These are phyloP conservation scores for Colletotrichum cuscutae DNA, from an alignment of 2,329 filamentous ascomycete species.

Conservation along the genomic window DNA sequence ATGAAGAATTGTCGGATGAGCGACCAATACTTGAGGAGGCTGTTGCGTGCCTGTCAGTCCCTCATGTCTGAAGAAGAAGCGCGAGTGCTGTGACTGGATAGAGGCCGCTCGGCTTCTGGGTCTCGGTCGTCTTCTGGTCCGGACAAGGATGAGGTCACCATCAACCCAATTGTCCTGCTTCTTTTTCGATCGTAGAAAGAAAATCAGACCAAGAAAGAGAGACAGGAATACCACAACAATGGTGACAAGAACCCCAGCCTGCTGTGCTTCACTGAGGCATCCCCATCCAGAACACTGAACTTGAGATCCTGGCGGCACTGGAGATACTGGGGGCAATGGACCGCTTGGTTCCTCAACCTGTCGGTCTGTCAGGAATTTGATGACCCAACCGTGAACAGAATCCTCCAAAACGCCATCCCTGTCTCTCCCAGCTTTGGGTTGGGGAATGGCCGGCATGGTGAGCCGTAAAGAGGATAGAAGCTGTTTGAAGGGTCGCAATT, in stretches of 20 bases:
- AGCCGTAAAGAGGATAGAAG: background rate
- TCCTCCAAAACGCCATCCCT: background rate
- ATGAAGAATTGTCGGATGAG: background rate
- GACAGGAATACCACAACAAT: constrained; percentile 43
- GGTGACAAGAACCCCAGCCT: constrained; percentile 53
- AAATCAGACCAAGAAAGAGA: constrained; percentile 44
- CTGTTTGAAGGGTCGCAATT: background rate
- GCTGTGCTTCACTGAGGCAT: constrained; percentile 49
- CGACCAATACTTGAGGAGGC: background rate
- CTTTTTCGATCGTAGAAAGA: constrained; percentile 38
- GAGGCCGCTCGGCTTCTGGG: constrained; percentile 1
- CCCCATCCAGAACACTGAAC: constrained; percentile 47
- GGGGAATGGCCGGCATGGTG: constrained; percentile 3
- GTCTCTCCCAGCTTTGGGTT: background rate
- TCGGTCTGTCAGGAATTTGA: background rate
- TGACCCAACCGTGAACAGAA: too few species aligned
- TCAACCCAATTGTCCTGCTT: constrained; percentile 19
- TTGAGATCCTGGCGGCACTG: background rate
- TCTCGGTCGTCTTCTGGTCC: constrained; percentile 3
- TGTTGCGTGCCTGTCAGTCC: background rate
- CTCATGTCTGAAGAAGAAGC: constrained; percentile 22
- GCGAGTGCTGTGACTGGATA: constrained; percentile 1
- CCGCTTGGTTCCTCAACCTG: constrained; percentile 19
- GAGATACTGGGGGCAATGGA: background rate
- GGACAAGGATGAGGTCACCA: constrained; percentile 24